A percentile compares a stretch with the other conserved stretches of the same genome.
Evolutionary conservation across 768 basidiomycete genomes (phyloP).

Genomic region (Dentipellis sp.): DNA sequence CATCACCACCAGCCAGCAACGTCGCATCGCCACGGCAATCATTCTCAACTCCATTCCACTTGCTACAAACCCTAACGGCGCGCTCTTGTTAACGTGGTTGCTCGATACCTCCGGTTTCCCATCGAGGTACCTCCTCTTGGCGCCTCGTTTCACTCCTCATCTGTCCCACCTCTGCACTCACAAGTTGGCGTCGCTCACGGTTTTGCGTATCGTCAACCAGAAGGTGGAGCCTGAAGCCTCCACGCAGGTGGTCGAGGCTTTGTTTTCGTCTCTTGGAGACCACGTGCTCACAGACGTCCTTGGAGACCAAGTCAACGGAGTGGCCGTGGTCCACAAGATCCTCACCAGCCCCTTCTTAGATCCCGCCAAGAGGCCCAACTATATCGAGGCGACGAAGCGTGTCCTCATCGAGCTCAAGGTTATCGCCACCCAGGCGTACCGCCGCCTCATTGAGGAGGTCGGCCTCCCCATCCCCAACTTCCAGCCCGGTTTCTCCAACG

Average conservation of each 20-base stretch:
- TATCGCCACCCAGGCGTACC: slow-evolving; percentile 89
- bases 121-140: slow-evolving; percentile 89
- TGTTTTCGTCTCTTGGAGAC: slow-evolving; percentile 86
- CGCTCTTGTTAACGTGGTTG: slow-evolving; percentile 91
- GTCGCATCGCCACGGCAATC: slow-evolving; percentile 88
- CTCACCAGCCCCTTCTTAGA: slow-evolving; percentile 82
- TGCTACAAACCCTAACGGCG: slow-evolving; percentile 96
- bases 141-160: slow-evolving; percentile 94
- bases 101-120: slow-evolving; percentile 92
- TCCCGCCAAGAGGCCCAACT: slow-evolving; percentile 51
- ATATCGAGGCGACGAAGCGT: slow-evolving; percentile 82
- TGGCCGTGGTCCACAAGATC: slow-evolving; percentile 89
- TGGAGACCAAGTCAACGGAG: slow-evolving; percentile 93
- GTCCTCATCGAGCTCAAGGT: slow-evolving; percentile 89
- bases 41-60: slow-evolving; percentile 96
- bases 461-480: slow-evolving; percentile 85
- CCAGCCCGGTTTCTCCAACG: slow-evolving; percentile 65
- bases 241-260: slow-evolving; percentile 73
- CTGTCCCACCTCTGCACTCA: slow-evolving; percentile 96
- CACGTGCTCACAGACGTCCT: slow-evolving; percentile 90
- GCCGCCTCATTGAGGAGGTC: slow-evolving; percentile 89
- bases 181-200: slow-evolving; percentile 91
- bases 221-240: slow-evolving; percentile 89
- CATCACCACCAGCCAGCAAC: slow-evolving; percentile 83
- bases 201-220: slow-evolving; percentile 94